Percentiles rank a stretch among this genome's conserved stretches.
Evolutionary conservation across 495 filamentous ascomycete species (phyloP).

Genomic region (Delitschia confertaspora): DNA sequence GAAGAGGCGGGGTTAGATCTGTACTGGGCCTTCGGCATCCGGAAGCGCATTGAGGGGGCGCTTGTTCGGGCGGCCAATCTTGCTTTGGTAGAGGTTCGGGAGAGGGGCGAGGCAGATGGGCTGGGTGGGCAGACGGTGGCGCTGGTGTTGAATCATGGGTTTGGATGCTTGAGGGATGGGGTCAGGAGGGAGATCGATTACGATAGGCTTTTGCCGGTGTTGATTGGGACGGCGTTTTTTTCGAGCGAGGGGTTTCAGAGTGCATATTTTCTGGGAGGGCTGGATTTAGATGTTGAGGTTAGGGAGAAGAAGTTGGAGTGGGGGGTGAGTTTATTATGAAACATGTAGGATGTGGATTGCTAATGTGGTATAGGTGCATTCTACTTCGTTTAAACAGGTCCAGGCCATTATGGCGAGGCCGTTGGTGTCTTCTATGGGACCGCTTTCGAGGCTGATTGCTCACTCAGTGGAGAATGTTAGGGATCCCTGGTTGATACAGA

Average conservation of each 20-base stretch:
- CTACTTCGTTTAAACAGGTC: slow-evolving; percentile 40
- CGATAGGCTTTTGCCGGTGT: slow-evolving; percentile 62
- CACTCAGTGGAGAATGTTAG: slow-evolving; percentile 60
- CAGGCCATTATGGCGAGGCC: slow-evolving; percentile 48
- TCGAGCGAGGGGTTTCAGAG: slow-evolving; percentile 69
- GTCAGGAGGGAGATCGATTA: slow-evolving; percentile 55
- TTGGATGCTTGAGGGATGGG: slow-evolving; percentile 58
- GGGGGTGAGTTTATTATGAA: slow-evolving; percentile 49
- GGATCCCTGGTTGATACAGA: slow-evolving; percentile 52
- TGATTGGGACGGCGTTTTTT: slow-evolving; percentile 58
- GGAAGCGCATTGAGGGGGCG: slow-evolving; percentile 65
- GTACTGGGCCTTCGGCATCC: slow-evolving; percentile 37
- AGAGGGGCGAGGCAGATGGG: slow-evolving; percentile 40
- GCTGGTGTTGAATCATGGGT: slow-evolving; percentile 70
- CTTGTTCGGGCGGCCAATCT: slow-evolving; percentile 73
- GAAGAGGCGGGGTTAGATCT: slow-evolving; percentile 39
- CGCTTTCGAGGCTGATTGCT: slow-evolving; percentile 66
- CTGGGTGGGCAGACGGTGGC: slow-evolving; percentile 54
- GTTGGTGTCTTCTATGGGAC: slow-evolving; percentile 66
- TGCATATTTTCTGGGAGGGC: slow-evolving; percentile 69
- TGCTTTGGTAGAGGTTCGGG: slow-evolving; percentile 46
- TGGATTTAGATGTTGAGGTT: slow-evolving; percentile 65
- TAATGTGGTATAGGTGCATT: slow-evolving; percentile 29
- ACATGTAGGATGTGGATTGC: too few species aligned
- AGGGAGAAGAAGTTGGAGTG: slow-evolving; percentile 62